These are phyloP conservation scores for Suillus brevipes DNA, from an alignment of 768 basidiomycete genomes.

Conservation along the genomic window DNA sequence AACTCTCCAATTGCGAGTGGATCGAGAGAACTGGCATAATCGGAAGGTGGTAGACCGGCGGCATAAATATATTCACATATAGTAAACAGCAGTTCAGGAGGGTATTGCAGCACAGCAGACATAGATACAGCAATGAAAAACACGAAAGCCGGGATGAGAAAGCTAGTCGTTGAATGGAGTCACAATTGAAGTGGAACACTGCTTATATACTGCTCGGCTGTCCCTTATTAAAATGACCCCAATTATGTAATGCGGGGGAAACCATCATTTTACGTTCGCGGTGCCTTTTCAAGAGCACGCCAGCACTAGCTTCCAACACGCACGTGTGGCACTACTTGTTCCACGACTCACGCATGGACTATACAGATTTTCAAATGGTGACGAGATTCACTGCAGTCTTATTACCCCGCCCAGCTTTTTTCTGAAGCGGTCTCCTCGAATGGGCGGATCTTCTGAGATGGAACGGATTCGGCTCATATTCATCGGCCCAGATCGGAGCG, in stretches of 20 bases:
- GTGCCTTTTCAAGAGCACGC: neutral
- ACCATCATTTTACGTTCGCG: neutral
- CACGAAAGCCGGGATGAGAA: constrained; percentile 10
- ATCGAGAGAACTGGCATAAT: constrained; percentile 58
- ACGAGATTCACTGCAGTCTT: neutral
- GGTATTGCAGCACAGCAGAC: constrained; percentile 47
- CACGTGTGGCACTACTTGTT: neutral
- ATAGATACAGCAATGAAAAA: constrained; percentile 16
- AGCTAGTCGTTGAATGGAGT: neutral
- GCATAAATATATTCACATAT: constrained; percentile 75
- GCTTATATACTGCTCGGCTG: constrained; percentile 1
- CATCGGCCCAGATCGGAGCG: neutral
- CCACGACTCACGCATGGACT: neutral
- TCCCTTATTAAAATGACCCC: neutral
- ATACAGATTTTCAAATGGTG: neutral
- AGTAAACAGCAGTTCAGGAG: constrained; percentile 68
- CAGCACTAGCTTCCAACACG: neutral
- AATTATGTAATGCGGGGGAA: constrained; percentile 8
- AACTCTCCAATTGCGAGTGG: constrained; percentile 54
- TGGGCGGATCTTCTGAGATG: neutral
- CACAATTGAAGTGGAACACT: neutral
- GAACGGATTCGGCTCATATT: neutral
- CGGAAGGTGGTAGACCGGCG: constrained; percentile 53
- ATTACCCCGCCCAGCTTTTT: neutral
- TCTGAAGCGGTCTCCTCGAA: no score